These are phyloP conservation scores for Arthrobotrys conoides DNA, from an alignment of 2,329 filamentous ascomycete species.

Conservation along the genomic window DNA sequence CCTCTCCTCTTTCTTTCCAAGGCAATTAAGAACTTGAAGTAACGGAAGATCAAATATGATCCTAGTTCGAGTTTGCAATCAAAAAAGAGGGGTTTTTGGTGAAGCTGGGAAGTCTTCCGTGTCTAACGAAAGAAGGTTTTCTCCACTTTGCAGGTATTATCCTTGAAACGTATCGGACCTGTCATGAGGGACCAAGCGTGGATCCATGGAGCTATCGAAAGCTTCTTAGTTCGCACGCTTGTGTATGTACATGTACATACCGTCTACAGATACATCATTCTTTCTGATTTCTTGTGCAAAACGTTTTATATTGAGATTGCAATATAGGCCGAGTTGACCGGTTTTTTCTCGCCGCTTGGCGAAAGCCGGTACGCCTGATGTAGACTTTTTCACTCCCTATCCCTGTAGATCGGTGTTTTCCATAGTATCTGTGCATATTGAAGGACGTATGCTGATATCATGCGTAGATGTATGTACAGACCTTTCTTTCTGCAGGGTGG, in stretches of 20 bases:
- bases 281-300: neutral
- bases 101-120: neutral
- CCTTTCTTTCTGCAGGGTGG: constrained; percentile 19
- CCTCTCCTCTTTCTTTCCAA: neutral
- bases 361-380: constrained; percentile 25
- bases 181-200: constrained; percentile 29
- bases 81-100: constrained; percentile 11
- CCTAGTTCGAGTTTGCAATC: neutral
- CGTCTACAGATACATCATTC: constrained; percentile 10
- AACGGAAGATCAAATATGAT: neutral
- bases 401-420: constrained; percentile 42
- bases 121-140: neutral
- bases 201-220: constrained; percentile 4
- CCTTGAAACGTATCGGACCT: constrained; percentile 31
- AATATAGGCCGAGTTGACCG: constrained; percentile 16
- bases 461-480: neutral
- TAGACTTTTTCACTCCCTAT: constrained; percentile 12
- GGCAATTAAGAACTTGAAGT: constrained; percentile 1
- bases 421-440: constrained; percentile 12
- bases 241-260: neutral
- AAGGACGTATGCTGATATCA: constrained; percentile 43
- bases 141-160: constrained; percentile 48
- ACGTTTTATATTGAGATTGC: constrained; percentile 6
- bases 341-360: constrained; percentile 14
- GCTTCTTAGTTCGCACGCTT: neutral